These are phyloP conservation scores for Musa schizocarpa DNA, from an alignment of 176 grass and related monocot genomes.

Conservation along the genomic window DNA sequence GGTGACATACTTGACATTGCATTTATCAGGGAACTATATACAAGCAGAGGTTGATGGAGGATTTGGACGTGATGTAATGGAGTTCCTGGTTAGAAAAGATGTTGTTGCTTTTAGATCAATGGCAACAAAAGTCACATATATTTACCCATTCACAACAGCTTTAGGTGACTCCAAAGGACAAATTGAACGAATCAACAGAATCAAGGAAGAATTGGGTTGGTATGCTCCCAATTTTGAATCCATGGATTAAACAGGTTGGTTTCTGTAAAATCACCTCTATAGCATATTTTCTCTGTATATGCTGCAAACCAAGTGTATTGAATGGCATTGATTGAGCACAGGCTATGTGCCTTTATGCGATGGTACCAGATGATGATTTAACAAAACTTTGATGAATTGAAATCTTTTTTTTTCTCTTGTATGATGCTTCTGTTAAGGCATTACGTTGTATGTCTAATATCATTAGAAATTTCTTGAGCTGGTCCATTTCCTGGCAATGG, in stretches of 20 bases:
- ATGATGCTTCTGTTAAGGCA: background rate
- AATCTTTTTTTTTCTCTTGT: background rate
- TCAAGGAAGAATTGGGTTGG: constrained; percentile 70
- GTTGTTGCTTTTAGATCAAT: constrained; percentile 63
- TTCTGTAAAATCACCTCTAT: background rate
- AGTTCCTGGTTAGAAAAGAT: constrained; percentile 64
- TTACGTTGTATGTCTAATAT: too few relatives aligned
- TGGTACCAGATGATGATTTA: background rate
- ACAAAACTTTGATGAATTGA: background rate
- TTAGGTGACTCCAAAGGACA: constrained; percentile 72
- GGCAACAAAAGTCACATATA: constrained; percentile 70
- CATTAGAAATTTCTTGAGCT: too few relatives aligned
- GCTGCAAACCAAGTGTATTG: background rate
- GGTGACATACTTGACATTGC: background rate
- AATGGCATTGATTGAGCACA: background rate
- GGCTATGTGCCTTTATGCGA: background rate
- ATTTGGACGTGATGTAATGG: constrained; percentile 68
- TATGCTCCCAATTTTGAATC: constrained; percentile 64
- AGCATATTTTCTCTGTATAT: background rate
- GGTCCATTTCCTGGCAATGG: too few relatives aligned
- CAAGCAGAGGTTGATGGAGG: constrained; percentile 63
- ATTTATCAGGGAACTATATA: constrained; percentile 56
- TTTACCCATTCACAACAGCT: constrained; percentile 92
- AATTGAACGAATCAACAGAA: constrained; percentile 46
- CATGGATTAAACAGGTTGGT: constrained; percentile 26